Evolutionary conservation across 208 protist species (phyloP).

Genomic region (Wallacemonas rigidus): DNA sequence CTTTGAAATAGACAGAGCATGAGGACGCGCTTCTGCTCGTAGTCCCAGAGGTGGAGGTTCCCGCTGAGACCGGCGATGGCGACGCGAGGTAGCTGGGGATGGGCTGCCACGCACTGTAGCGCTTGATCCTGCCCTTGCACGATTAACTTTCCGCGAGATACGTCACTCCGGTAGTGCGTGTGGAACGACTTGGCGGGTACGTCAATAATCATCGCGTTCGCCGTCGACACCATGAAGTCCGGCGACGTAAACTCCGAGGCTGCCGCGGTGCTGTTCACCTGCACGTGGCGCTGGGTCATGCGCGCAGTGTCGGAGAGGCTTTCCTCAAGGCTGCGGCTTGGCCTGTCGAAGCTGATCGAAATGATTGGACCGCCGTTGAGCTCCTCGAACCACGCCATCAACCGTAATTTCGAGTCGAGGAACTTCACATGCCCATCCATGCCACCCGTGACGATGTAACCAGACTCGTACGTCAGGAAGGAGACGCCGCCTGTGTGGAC

Average conservation of each 20-base stretch:
- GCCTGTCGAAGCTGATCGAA: slow-evolving; percentile 90
- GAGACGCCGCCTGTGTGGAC: slow-evolving; percentile 85
- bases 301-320: slow-evolving; percentile 29
- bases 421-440: slow-evolving; percentile 95
- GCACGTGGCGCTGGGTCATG: slow-evolving; percentile 41
- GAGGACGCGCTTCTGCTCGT: slow-evolving; percentile 61
- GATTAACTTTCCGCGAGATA: slow-evolving; percentile 79
- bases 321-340: slow-evolving; percentile 33
- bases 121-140: slow-evolving; percentile 89
- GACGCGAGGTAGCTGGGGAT: slow-evolving; percentile 79
- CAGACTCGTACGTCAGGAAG: slow-evolving; percentile 65
- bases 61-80: slow-evolving; percentile 89
- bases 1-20: slow-evolving; percentile 84
- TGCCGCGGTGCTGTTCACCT: slow-evolving; percentile 45
- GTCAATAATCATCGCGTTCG: slow-evolving; percentile 90
- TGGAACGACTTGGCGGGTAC: slow-evolving; percentile 82
- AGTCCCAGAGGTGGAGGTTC: slow-evolving; percentile 93
- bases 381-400: slow-evolving; percentile 96
- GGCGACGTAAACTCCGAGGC: slow-evolving; percentile 67
- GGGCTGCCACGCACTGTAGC: slow-evolving; percentile 79
- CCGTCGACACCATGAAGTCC: slow-evolving; percentile 93
- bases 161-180: slow-evolving; percentile 35
- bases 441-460: slow-evolving; percentile 93
- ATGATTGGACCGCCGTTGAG: slow-evolving; percentile 92
- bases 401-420: slow-evolving; percentile 92